Conservation (phyloP, 495 filamentous ascomycete species). For the Aspergillus coremiiformis region DNA sequence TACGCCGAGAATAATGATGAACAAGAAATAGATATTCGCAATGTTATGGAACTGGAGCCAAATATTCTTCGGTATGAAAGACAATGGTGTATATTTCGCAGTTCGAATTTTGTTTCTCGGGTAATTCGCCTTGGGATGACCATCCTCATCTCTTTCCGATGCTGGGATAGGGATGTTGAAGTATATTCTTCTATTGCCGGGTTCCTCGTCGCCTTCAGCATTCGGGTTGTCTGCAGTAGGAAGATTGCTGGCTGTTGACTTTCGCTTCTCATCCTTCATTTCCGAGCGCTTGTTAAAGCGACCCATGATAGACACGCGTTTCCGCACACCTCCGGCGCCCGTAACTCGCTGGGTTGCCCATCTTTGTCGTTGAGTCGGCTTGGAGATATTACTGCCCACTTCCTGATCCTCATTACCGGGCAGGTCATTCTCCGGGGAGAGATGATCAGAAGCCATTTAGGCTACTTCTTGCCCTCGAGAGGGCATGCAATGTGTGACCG, state of each 20-base stretch:
- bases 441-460: slow-evolving; percentile 35
- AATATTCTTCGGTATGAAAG: slow-evolving; percentile 95
- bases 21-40: slow-evolving; percentile 96
- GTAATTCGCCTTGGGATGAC: slow-evolving; percentile 60
- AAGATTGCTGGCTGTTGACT: slow-evolving; percentile 38
- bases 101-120: slow-evolving; percentile 95
- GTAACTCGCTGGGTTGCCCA: slow-evolving; percentile 87
- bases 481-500: slow-evolving; percentile 23
- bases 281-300: slow-evolving; percentile 59
- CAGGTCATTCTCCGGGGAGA: slow-evolving; percentile 19
- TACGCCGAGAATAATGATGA: slow-evolving; percentile 90
- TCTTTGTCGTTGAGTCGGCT: slow-evolving; percentile 65
- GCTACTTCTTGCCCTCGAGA: slow-evolving; percentile 20
- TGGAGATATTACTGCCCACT: slow-evolving; percentile 45
- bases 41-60: slow-evolving; percentile 98
- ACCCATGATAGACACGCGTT: slow-evolving; percentile 78
- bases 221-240: slow-evolving; percentile 33
- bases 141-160: slow-evolving; percentile 75
- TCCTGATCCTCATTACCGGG: slow-evolving; percentile 21
- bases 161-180: slow-evolving; percentile 81
- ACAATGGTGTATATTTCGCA: slow-evolving; percentile 91
- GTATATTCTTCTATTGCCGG: slow-evolving; percentile 53
- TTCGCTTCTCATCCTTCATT: slow-evolving; percentile 58
- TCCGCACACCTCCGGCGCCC: slow-evolving; percentile 63
- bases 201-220: slow-evolving; percentile 28